Base-by-base conservation (phyloP, 306 rosid genomes). In the Cicer chorassanicum region DNA sequence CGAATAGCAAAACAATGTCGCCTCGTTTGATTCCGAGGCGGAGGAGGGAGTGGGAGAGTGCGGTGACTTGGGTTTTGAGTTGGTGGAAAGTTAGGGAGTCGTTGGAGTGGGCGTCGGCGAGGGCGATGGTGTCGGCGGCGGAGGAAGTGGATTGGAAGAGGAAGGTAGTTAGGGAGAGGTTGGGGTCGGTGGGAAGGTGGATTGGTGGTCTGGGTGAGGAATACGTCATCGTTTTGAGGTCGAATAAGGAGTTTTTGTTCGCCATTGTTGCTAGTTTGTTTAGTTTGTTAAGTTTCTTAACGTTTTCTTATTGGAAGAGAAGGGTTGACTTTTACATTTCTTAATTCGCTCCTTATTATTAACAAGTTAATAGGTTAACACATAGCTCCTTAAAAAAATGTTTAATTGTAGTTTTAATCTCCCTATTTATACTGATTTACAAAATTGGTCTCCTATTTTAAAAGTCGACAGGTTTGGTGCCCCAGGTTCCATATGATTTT, bases 101-200 rank as follows among this genome's bases (percentile, higher is more conserved):
- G 40, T 55, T 76, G 43, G 85, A 39, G 13, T 80, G 79, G 1
- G 81, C 69, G 8, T 87, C 87, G 60, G 49, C 34, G 19, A 87
- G 81, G n/a, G 91, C 84, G 34, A 67, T 56, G 21, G 12, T 42
- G 65, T 80, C 29, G 5, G 78, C 54, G 65, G 4, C 59, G 15
- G 82, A 68, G 11, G 83, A 65, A 14, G 88, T 38, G 70, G 61
- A 68, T 29, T 65, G 77, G 79, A 87, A 85, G 74, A 87, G 88
- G 77, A 89, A 89, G 7, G 89, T 45, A 18, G 85, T 21, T 12
- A 85, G 72, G 24, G 88, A 87, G 83, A 83, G 84, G 46, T 69
- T 57, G 16, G 81, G 78, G 6, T 87, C 53, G 3, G 63, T 5
- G 14, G 88, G 93, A 36, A 89, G 70, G 42, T 74, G 57, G 34